Percentiles rank a stretch among this genome's conserved stretches.
Evolutionary conservation across 2,329 filamentous ascomycete species (phyloP).

Genomic region (Reticulascus tulasneorum): DNA sequence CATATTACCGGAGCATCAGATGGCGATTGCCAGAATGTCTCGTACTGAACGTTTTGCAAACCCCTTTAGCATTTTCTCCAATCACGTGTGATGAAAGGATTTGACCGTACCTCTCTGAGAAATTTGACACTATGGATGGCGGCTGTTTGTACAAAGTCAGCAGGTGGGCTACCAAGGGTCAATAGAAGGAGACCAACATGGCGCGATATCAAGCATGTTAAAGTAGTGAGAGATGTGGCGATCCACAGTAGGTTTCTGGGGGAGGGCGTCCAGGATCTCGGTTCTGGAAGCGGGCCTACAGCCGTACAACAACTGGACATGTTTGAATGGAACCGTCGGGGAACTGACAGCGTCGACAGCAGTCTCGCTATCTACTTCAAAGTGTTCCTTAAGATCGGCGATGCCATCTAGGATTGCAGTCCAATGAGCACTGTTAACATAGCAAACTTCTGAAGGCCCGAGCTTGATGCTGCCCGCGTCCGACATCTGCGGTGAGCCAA

Average conservation of each 20-base stretch:
- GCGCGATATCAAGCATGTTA: conserved; percentile 23
- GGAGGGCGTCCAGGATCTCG: conserved; percentile 29
- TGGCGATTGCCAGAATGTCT: conserved; percentile 24
- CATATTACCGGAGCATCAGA: conserved; percentile 17
- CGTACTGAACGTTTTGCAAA: conserved; percentile 16
- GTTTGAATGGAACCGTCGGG: neutral
- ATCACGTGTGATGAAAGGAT: neutral
- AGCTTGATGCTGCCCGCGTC: conserved; percentile 27
- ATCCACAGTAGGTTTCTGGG: conserved; percentile 26
- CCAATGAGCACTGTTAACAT: conserved; percentile 35
- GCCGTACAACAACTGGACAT: conserved; percentile 28
- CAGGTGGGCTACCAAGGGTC: neutral
- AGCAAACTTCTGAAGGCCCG: conserved; percentile 20
- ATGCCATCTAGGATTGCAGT: conserved; percentile 35
- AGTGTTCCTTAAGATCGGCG: conserved; percentile 31
- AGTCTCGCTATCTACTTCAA: conserved; percentile 24
- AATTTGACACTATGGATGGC: conserved; percentile 27
- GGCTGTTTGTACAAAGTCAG: conserved; percentile 13
- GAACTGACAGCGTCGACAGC: neutral
- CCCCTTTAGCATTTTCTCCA: neutral
- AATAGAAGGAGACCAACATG: neutral
- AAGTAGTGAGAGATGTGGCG: conserved; percentile 32
- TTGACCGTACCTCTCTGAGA: conserved; percentile 10
- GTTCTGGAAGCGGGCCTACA: conserved; percentile 19
- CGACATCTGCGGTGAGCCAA: conserved; percentile 13